Evolutionary conservation across 2,329 filamentous ascomycete genomes (phyloP).

Genomic region (Aureobasidium sp.): DNA sequence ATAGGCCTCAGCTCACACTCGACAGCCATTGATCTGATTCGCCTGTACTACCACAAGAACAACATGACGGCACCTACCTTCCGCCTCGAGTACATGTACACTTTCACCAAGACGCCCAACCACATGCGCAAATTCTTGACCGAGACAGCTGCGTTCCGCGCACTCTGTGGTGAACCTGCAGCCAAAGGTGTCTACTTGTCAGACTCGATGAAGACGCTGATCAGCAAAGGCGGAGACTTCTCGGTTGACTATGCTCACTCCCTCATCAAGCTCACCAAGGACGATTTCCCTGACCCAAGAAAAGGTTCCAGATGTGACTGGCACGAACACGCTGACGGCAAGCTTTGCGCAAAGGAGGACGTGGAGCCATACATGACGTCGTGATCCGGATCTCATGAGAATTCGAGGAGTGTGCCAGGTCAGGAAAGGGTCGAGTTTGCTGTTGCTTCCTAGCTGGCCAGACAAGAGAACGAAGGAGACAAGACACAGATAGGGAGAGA

Average conservation of each 20-base stretch:
- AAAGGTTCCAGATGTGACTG: constrained; percentile 25
- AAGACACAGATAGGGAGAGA: background rate
- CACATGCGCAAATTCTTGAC: constrained; percentile 29
- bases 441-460: background rate
- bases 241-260: constrained; percentile 26
- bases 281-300: constrained; percentile 25
- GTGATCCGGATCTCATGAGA: background rate
- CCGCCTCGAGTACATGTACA: constrained; percentile 32
- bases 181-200: constrained; percentile 19
- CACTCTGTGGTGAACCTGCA: constrained; percentile 21
- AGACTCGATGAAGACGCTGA: constrained; percentile 23
- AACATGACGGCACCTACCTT: constrained; percentile 31
- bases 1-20: constrained; percentile 1
- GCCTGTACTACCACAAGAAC: constrained; percentile 27
- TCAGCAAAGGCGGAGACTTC: constrained; percentile 24
- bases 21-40: constrained; percentile 28
- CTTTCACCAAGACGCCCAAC: constrained; percentile 22
- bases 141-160: constrained; percentile 27
- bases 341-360: constrained; percentile 8
- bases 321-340: constrained; percentile 26
- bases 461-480: background rate
- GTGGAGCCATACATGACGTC: constrained; percentile 17
- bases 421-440: background rate
- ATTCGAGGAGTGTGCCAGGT: background rate
- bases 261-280: constrained; percentile 23